Base-by-base conservation (phyloP, 2,329 filamentous ascomycete species). In the Cytospora mali region DNA sequence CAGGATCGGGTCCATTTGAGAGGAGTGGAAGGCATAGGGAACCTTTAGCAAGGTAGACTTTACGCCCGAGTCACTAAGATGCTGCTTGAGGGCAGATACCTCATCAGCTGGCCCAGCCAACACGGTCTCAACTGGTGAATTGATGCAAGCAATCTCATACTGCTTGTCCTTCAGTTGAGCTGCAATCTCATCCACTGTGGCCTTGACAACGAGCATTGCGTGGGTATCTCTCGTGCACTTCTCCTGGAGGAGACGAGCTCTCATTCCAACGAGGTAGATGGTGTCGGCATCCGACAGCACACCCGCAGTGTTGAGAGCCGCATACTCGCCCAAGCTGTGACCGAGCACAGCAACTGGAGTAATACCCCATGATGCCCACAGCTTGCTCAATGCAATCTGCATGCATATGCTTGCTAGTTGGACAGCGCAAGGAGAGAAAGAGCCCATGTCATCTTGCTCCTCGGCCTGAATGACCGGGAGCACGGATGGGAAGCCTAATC, bases 251-350 rank as follows among this genome's bases (percentile, higher is more conserved):
- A 86, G 74, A 69, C 80, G 75, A 18, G 85, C 85, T 66, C 86
- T 78, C 55, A 76, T 68, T 13, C 85, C 84, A 51, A 88, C 84
- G 4, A 88, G 74, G 51, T 82, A 82, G 29, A 90, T 76, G 71
- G 84, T 83, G 71, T 87, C 85, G 62, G 79, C 76, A 25, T 79
- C 80, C 14, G 84, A 85, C 52, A 87, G 76, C 50, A 87, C 83
- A 59, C 84, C 85, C 61, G 84, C 82, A 53, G 84, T 79, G 67
- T 84, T 79, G 2, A 87, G 78, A 48, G 89, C 89, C 42, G 89
- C 88, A 69, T 91, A 92, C 73, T 92, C 89, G 58, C 89, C 89
- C 29, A 92, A 77, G 68, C 87, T 90, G 73, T 86, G 84, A 21
- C 84, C 84, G 16, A 86, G 72, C 1, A 87, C 84, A 6, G 77